Conservation (phyloP, 2,329 filamentous ascomycete genomes). For the Rutstroemia sydowiana region DNA sequence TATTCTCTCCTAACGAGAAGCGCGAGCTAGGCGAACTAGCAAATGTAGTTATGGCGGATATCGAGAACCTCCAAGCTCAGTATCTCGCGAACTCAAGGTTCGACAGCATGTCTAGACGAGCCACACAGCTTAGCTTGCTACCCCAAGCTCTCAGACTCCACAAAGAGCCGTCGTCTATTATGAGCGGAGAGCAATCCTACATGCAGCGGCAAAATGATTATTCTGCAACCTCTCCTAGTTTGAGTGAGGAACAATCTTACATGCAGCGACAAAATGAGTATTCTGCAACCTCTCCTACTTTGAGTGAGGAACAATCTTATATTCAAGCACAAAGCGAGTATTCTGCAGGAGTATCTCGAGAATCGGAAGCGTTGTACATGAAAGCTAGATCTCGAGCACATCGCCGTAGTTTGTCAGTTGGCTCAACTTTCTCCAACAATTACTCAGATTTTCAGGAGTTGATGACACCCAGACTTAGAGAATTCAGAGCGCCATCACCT, state of each 20-base stretch:
- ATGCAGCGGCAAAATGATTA: no score
- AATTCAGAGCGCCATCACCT: neutral
- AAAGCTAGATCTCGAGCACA: neutral
- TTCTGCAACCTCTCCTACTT: no score
- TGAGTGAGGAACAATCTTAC: no score
- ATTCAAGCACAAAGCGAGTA: neutral
- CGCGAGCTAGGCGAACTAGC: conserved; percentile 28
- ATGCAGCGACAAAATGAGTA: no score
- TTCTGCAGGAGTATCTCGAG: neutral
- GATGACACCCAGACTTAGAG: conserved; percentile 9
- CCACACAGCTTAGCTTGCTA: conserved; percentile 9
- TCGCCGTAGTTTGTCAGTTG: neutral
- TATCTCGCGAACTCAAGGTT: conserved; percentile 7
- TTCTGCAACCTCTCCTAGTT: no score
- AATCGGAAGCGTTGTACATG: conserved; percentile 6
- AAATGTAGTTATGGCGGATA: conserved; percentile 14
- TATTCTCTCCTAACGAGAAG: conserved; percentile 23
- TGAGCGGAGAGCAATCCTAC: neutral
- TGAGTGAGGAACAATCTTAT: neutral
- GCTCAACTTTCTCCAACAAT: neutral
- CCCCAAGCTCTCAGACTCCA: conserved; percentile 2
- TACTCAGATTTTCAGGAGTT: conserved; percentile 1
- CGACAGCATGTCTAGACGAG: conserved; percentile 10
- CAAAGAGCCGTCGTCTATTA: neutral
- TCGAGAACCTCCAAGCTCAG: conserved; percentile 10